These are phyloP conservation scores for Chaetomium olivaceum DNA, from an alignment of 2,329 filamentous ascomycete genomes.

Conservation along the genomic window DNA sequence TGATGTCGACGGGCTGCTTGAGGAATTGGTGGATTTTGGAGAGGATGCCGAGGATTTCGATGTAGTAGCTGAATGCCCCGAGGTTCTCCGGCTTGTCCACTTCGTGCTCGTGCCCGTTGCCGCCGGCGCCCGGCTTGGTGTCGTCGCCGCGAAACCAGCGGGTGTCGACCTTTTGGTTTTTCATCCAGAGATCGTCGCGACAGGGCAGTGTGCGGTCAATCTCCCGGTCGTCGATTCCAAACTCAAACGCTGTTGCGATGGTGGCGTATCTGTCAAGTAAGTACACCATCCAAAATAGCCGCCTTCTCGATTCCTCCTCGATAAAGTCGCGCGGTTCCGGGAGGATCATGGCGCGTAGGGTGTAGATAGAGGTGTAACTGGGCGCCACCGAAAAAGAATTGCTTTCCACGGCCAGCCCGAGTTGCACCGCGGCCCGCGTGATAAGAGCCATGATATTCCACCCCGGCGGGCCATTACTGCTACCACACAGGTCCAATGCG, in stretches of 20 bases:
- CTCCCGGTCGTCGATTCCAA: slow-evolving; percentile 83
- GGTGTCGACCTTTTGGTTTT: slow-evolving; percentile 81
- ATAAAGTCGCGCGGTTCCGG: slow-evolving; percentile 83
- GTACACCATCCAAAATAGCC: slow-evolving; percentile 94
- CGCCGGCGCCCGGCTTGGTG: slow-evolving; percentile 30
- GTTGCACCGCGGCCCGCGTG: slow-evolving; percentile 82
- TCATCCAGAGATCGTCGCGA: slow-evolving; percentile 80
- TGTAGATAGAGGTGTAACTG: slow-evolving; percentile 83
- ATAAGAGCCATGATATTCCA: slow-evolving; percentile 92
- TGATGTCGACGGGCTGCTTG: slow-evolving; percentile 87
- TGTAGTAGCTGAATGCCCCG: slow-evolving; percentile 85
- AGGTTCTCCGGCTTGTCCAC: slow-evolving; percentile 75
- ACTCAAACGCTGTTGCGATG: slow-evolving; percentile 88
- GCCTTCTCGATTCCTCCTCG: slow-evolving; percentile 81
- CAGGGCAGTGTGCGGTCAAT: slow-evolving; percentile 86
- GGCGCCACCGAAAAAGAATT: slow-evolving; percentile 78
- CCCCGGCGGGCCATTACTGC: slow-evolving; percentile 84
- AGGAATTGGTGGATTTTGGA: slow-evolving; percentile 86
- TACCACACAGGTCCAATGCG: slow-evolving; percentile 80
- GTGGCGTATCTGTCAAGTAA: slow-evolving; percentile 87
- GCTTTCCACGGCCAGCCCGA: slow-evolving; percentile 80
- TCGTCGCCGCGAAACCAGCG: slow-evolving; percentile 70
- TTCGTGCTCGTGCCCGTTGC: slow-evolving; percentile 55
- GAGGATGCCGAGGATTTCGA: slow-evolving; percentile 84
- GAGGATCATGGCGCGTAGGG: slow-evolving; percentile 78